Percentiles rank a stretch among this genome's conserved stretches.
Conservation (phyloP, 495 filamentous ascomycete genomes). For the Peziza echinospora region DNA sequence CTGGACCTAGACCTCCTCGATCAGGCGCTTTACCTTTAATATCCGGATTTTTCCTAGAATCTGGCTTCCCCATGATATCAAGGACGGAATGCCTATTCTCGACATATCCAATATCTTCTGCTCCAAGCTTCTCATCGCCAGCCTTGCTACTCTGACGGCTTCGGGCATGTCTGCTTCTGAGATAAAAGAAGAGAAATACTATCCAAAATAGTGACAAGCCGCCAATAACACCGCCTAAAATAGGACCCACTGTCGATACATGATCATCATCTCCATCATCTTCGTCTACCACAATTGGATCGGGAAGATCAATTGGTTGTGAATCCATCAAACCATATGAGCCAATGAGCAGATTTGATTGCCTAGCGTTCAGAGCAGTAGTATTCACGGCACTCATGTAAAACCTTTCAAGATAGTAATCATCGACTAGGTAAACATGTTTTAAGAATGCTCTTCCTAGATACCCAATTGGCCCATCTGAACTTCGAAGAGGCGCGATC, state of each 20-base stretch:
- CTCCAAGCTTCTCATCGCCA: neutral
- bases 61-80: neutral
- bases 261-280: no score
- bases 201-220: neutral
- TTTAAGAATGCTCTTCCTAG: conserved; percentile 16
- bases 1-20: no score
- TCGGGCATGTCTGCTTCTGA: neutral
- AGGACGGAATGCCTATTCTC: neutral
- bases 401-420: conserved; percentile 12
- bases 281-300: no score
- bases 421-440: conserved; percentile 16
- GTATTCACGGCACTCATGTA: conserved; percentile 7
- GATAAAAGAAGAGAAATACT: neutral
- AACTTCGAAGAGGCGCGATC: conserved; percentile 9
- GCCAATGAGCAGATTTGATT: neutral
- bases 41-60: neutral
- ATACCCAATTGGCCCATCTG: conserved; percentile 6
- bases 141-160: neutral
- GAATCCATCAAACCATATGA: neutral
- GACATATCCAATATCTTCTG: neutral
- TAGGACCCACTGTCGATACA: neutral
- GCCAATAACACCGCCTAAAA: neutral
- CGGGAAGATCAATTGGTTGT: no score
- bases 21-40: no score
- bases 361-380: neutral